Evolutionary conservation across 2,329 filamentous ascomycete species (phyloP), one percentile per base, ranked within the genome.

Genomic region (Chalara sp.): DNA sequence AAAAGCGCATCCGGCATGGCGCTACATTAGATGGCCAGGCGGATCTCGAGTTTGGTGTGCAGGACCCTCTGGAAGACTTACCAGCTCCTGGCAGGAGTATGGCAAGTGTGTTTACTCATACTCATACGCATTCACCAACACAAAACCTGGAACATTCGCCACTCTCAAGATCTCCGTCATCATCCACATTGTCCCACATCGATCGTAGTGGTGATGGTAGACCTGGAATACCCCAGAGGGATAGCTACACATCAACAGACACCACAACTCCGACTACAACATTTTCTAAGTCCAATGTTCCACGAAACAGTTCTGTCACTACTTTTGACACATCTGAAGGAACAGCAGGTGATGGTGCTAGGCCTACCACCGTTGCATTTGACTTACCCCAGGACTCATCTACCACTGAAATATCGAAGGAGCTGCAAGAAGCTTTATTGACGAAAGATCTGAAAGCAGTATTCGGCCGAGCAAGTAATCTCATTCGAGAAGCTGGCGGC

Each of bases 401-500:
- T 7, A 30, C 35, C 6, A 8, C 44, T 29, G 56, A 58, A n/a
- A 32, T 51, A 7, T 57, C 57, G 1, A 58, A 59, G 31, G 55
- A 60, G 29, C 44, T 60, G 13, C 60, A 63, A 33, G 58, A 63
- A 35, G 58, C 57, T 1, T 46, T 61, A 2, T 41, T 63, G n/a
- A 60, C 62, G 29, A 54, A 50, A 30, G 59, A 64, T 50, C 42
- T 63, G 21, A 61, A 57, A 49, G 45, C 51, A 6, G 56, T 62
- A 3, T 65, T 65, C 46, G 53, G 56, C 30, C 49, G 63, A 48
- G 60, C 63, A 31, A 61, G 58, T 44, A 65, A 65, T 45, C 55
- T 66, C 11, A 63, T 66, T 30, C 54, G 63, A 41, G 63, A 66
- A 51, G 58, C 63, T 30, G 61, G 61, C n/a, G 57, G 57, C 5